Conservation (phyloP, 352 stramenopile species). For the Phytophthora cryptogea region DNA sequence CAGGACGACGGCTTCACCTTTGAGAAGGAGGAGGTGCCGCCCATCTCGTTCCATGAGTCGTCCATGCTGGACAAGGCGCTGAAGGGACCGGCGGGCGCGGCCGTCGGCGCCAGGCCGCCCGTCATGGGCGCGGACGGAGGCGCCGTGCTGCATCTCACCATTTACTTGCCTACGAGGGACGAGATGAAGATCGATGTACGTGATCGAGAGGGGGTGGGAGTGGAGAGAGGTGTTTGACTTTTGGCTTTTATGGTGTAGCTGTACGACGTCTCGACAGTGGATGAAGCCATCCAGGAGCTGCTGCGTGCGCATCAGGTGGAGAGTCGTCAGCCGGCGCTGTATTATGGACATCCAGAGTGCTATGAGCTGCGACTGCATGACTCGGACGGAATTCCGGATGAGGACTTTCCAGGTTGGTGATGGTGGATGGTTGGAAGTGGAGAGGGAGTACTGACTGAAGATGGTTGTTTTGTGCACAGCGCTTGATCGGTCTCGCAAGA, state of each 20-base stretch:
- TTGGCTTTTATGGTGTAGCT: conserved; percentile 45
- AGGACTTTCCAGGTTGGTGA: conserved; percentile 80
- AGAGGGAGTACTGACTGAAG: conserved; percentile 6
- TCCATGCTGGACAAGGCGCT: conserved; percentile 82
- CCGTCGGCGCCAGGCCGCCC: conserved; percentile 56
- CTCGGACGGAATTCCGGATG: conserved; percentile 81
- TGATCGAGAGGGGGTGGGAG: conserved; percentile 2
- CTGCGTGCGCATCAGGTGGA: conserved; percentile 74
- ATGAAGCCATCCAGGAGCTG: conserved; percentile 88
- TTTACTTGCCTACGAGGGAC: conserved; percentile 81
- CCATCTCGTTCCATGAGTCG: conserved; percentile 68
- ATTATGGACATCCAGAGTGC: conserved; percentile 88
- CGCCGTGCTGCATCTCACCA: conserved; percentile 80
- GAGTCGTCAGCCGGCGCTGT: conserved; percentile 62
- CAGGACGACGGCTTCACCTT: conserved; percentile 64
- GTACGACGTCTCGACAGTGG: conserved; percentile 86
- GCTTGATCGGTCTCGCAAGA: conserved; percentile 83
- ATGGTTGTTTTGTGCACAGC: conserved; percentile 35
- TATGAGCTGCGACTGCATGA: conserved; percentile 88
- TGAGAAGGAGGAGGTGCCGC: conserved; percentile 63
- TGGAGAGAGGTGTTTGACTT: conserved; percentile 5
- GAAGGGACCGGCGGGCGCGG: conserved; percentile 51
- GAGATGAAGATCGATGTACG: conserved; percentile 90
- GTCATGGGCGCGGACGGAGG: conserved; percentile 66
- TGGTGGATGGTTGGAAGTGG: background rate